Evolutionary conservation across 768 basidiomycete species (phyloP).

Genomic region (Suillus subalutaceus): DNA sequence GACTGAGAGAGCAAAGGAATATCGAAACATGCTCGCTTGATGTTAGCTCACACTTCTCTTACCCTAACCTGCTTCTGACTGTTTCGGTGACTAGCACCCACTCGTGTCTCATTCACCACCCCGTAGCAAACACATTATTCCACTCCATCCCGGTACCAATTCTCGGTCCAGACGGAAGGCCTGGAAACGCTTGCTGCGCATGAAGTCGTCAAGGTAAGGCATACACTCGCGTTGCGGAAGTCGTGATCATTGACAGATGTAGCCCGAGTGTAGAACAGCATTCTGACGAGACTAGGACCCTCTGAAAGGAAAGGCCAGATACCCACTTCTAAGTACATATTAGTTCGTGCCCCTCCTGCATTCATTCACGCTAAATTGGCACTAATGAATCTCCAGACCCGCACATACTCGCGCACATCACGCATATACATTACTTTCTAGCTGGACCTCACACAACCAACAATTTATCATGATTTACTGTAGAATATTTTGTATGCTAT

Average conservation of each 20-base stretch:
- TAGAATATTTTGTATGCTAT: neutral
- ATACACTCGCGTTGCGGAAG: neutral
- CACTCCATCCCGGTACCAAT: neutral
- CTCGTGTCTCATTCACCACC: slow-evolving; percentile 4
- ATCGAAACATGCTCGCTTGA: slow-evolving; percentile 4
- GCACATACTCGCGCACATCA: neutral
- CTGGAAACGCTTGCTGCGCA: neutral
- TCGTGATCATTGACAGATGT: neutral
- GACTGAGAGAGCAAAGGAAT: slow-evolving; percentile 6
- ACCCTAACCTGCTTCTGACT: neutral
- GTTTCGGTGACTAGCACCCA: neutral
- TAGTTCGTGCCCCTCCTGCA: neutral
- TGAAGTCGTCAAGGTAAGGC: slow-evolving; percentile 4
- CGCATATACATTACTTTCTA: neutral
- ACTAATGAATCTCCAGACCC: neutral
- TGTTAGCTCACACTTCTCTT: neutral
- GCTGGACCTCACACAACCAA: neutral
- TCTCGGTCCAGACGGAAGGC: neutral
- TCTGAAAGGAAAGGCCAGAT: neutral
- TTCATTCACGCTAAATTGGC: neutral
- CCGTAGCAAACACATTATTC: neutral
- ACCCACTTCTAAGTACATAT: neutral
- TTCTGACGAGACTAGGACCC: neutral
- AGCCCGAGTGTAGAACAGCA: neutral
- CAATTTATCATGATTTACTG: neutral